Base-by-base conservation (phyloP, 1,284 basidiomycete genomes). In the Sparassis latifolia region DNA sequence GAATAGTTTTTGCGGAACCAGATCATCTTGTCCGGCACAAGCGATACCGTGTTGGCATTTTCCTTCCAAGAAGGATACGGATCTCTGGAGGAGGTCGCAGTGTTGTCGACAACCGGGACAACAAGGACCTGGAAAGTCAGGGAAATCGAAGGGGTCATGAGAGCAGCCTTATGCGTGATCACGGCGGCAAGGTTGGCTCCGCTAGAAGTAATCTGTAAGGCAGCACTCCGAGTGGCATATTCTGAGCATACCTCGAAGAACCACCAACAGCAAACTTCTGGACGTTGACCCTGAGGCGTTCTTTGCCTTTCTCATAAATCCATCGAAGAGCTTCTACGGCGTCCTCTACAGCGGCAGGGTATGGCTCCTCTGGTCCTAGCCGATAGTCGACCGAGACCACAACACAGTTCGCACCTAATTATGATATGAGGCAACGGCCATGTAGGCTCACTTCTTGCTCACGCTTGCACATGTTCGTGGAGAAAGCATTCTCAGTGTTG, bases 261-360 rank as follows among this genome's bases (percentile, higher is more conserved):
- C 86, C 87, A 5, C 85, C 85, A 20, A 80, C 71, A 3, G 78
- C 79, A 42, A 81, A 71, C 49, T 69, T 69, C 28, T 63, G 59
- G 29, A 63, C 59, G 57, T 82, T 69, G 32, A 75, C 65, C 10
- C 65, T 66, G 28, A 82, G 63, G 10, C 67, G 62, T 2, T 59
- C 53, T 39, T 63, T 59, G 0, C 73, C 78, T 42, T 82, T 62
- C 28, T 66, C 62, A 49, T 76, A 58, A 2, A 86, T 76, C 80
- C 86, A 91, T 45, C 77, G 64, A 3, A 90, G 69, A 2, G 84
- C 71, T 41, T 85, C 82, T 38, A 86, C 68, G 0, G 84, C 79
- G 59, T 92, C 89, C 41, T 88, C 79, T 0, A 88, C 79, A 0
- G 86, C 86, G 1, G 82, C 79, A 2, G 89, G 89, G 58, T 86